Conservation (phyloP, 1,284 basidiomycete species). For the Cerrena zonata region DNA sequence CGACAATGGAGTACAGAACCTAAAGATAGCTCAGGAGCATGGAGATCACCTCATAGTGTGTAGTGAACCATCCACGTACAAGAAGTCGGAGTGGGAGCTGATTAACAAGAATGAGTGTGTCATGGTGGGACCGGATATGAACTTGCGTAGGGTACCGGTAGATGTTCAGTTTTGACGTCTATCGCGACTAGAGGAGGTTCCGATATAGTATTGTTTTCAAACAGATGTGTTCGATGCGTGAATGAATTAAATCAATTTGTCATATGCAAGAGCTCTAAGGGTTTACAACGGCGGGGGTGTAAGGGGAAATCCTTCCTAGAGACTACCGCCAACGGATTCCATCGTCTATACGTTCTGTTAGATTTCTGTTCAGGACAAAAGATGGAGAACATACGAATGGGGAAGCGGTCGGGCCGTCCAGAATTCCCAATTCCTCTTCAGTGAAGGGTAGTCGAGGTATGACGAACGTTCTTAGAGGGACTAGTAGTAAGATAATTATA, state of each 20-base stretch:
- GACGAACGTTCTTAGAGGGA: constrained; percentile 74
- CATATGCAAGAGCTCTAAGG: no score
- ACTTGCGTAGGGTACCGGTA: constrained; percentile 18
- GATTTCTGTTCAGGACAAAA: background rate
- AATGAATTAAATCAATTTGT: no score
- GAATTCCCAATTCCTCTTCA: constrained; percentile 70
- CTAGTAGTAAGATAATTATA: constrained; percentile 79
- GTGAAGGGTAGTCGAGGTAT: constrained; percentile 80
- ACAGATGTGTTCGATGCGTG: no score
- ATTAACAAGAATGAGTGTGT: constrained; percentile 30
- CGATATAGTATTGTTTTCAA: no score
- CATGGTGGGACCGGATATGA: constrained; percentile 28
- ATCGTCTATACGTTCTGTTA: constrained; percentile 32
- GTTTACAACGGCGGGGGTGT: no score
- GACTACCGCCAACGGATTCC: constrained; percentile 40
- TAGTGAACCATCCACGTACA: constrained; percentile 33
- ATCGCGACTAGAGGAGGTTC: no score
- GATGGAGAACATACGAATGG: constrained; percentile 59
- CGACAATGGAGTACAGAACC: constrained; percentile 17
- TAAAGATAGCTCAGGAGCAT: constrained; percentile 23
- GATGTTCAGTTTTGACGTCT: constrained; percentile 18
- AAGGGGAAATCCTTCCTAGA: no score
- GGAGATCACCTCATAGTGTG: constrained; percentile 33
- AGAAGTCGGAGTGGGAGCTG: constrained; percentile 29
- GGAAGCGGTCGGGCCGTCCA: constrained; percentile 86